Evolutionary conservation across 306 rosid species (phyloP).

Genomic region (Malus fusca): DNA sequence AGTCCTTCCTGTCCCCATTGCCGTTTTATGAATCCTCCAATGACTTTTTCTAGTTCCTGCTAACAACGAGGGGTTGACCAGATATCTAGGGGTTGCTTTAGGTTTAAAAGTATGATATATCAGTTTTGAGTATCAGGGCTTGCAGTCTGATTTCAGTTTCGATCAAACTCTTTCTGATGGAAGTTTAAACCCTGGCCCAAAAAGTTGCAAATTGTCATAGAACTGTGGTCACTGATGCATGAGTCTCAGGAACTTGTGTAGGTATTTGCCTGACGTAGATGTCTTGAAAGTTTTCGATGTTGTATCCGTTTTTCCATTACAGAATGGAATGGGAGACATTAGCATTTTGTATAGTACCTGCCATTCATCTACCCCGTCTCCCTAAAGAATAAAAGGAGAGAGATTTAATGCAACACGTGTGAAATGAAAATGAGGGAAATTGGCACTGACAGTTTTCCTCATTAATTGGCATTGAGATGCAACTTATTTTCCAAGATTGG

Average conservation of each 20-base stretch:
- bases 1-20: background rate
- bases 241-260: background rate
- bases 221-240: background rate
- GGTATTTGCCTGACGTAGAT: background rate
- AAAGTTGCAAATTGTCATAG: background rate
- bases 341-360: background rate
- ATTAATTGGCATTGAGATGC: background rate
- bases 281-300: background rate
- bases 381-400: background rate
- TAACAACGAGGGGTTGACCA: background rate
- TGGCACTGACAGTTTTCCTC: background rate
- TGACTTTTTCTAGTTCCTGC: background rate
- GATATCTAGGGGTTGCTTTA: background rate
- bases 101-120: background rate
- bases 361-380: background rate
- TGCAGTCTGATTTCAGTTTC: slow-evolving; percentile 8
- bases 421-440: slow-evolving; percentile 2
- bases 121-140: slow-evolving; percentile 10
- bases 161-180: background rate
- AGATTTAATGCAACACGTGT: background rate
- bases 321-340: background rate
- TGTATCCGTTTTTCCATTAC: background rate
- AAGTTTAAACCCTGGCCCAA: background rate
- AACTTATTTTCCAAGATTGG: background rate
- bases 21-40: background rate